These are phyloP conservation scores for Kondoa malvinella DNA, from an alignment of 768 basidiomycete genomes.

Conservation along the genomic window DNA sequence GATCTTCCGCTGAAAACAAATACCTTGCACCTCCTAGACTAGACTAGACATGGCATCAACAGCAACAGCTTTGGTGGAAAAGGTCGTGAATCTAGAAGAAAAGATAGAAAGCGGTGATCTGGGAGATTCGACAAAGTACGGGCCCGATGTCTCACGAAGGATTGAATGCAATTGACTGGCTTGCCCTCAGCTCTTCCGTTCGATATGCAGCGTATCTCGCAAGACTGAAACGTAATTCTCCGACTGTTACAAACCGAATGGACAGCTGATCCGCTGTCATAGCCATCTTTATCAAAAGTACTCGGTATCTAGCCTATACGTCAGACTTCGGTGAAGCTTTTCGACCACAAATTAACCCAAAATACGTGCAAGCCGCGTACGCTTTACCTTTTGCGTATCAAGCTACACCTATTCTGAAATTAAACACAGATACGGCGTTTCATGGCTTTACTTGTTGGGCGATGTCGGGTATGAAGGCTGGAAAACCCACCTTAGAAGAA, in stretches of 20 bases:
- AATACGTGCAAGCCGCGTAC: background rate
- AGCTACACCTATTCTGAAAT: background rate
- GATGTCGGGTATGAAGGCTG: constrained; percentile 4
- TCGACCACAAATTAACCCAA: background rate
- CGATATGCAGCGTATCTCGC: background rate
- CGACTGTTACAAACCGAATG: background rate
- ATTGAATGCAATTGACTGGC: background rate
- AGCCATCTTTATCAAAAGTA: no score
- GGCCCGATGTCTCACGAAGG: no score
- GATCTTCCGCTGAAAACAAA: no score
- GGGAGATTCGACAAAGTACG: background rate
- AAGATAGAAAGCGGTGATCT: background rate
- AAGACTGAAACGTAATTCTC: background rate
- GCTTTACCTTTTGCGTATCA: background rate
- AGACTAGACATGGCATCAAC: background rate
- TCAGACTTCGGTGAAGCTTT: background rate
- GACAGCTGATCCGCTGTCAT: no score
- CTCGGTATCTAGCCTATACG: background rate
- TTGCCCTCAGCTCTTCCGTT: background rate
- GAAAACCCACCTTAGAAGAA: background rate
- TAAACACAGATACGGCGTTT: background rate
- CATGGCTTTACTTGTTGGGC: background rate
- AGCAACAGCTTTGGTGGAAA: background rate
- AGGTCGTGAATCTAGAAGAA: background rate
- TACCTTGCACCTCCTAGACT: background rate